phyloP scores from a whole-genome alignment of 169 alveolate genomes.

The Perkinsus olseni region DNA sequence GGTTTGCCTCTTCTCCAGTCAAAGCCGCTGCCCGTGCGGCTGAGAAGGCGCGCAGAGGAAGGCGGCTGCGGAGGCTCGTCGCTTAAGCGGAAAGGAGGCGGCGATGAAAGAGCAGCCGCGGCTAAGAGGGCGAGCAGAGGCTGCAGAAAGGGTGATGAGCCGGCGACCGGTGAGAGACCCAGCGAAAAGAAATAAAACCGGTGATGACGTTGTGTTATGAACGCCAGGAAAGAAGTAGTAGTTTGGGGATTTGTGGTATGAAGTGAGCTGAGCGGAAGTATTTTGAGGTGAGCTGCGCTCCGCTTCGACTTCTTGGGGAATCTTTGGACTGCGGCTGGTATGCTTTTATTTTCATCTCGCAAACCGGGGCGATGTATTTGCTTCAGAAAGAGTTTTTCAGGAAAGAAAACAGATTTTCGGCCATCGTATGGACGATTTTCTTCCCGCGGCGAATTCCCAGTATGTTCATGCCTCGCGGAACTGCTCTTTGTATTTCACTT shows the following conservation, averaged over 20 bases:
- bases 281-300: too few species aligned
- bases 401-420: too few species aligned
- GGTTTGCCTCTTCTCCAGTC: neutral
- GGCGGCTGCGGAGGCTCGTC: neutral
- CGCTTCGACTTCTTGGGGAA: too few species aligned
- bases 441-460: too few species aligned
- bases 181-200: neutral
- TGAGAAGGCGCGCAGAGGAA: neutral
- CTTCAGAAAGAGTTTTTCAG: too few species aligned
- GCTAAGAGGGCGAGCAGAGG: neutral
- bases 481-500: too few species aligned
- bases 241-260: neutral
- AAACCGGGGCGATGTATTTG: too few species aligned
- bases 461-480: too few species aligned
- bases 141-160: neutral
- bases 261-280: too few species aligned
- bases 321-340: too few species aligned
- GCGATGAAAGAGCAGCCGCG: neutral
- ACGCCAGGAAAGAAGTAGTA: neutral
- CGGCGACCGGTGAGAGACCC: neutral
- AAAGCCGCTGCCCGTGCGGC: conserved; percentile 1
- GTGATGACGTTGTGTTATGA: neutral
- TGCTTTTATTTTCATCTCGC: too few species aligned
- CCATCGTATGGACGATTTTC: too few species aligned
- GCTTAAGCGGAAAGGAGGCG: neutral